phyloP scores from a whole-genome alignment of 2,329 filamentous ascomycete species.

The Aureobasidium sp. region DNA sequence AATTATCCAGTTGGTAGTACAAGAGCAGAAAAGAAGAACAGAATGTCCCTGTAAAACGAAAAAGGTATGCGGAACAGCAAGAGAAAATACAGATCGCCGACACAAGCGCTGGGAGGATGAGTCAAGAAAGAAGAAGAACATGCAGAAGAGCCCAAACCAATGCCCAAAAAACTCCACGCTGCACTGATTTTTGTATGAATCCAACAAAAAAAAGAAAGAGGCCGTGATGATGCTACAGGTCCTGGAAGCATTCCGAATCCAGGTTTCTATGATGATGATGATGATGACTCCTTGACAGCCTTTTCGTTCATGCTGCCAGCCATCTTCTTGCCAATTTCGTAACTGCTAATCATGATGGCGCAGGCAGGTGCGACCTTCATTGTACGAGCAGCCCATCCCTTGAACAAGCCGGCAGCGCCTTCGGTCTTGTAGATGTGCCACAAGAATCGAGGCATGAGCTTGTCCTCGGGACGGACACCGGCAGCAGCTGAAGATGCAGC shows the following conservation, averaged over 20 bases:
- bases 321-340: slow-evolving; percentile 88
- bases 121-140: neutral
- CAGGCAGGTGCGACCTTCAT: slow-evolving; percentile 93
- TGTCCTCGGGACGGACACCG: slow-evolving; percentile 56
- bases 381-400: slow-evolving; percentile 82
- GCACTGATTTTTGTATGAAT: neutral
- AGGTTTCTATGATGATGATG: neutral
- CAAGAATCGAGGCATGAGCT: slow-evolving; percentile 73
- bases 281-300: slow-evolving; percentile 12
- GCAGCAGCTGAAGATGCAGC: slow-evolving; percentile 29
- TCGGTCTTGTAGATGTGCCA: slow-evolving; percentile 85
- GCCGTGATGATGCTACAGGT: neutral
- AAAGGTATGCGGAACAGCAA: neutral
- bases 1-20: neutral
- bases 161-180: neutral
- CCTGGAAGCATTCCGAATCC: neutral
- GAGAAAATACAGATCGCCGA: neutral
- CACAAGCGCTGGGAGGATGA: neutral
- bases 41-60: neutral
- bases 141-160: neutral
- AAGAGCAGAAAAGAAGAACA: neutral
- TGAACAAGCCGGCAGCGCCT: slow-evolving; percentile 73
- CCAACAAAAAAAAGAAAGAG: neutral
- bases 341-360: slow-evolving; percentile 98
- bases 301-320: slow-evolving; percentile 66